Percentiles rank a stretch among this genome's conserved stretches.
phyloP scores from a whole-genome alignment of 2,329 filamentous ascomycete species.

The Neofusicoccum ribis region DNA sequence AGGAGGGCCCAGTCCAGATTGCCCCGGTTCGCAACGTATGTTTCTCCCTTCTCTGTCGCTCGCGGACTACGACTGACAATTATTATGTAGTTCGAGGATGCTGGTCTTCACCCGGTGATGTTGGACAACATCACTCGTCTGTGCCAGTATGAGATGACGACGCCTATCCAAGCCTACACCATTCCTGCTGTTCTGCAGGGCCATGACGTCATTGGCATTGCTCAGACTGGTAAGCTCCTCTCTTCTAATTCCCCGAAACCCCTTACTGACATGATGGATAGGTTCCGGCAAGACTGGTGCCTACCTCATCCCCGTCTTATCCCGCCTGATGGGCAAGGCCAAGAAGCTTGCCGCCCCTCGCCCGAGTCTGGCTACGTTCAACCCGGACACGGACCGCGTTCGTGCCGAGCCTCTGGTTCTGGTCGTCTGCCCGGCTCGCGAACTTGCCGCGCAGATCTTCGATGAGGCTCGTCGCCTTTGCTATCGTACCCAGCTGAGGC shows the following conservation, averaged over 20 bases:
- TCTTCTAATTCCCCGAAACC: background rate
- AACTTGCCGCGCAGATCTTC: conserved; percentile 92
- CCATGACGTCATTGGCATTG: conserved; percentile 82
- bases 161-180: conserved; percentile 83
- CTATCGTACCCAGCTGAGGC: conserved; percentile 92
- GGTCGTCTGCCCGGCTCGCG: conserved; percentile 81
- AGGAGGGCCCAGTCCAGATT: conserved; percentile 51
- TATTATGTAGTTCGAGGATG: conserved; percentile 66
- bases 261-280: conserved; percentile 39
- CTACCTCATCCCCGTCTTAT: conserved; percentile 85
- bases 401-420: conserved; percentile 86
- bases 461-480: conserved; percentile 90
- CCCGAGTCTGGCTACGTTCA: conserved; percentile 62
- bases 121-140: conserved; percentile 70
- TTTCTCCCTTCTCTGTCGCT: conserved; percentile 10
- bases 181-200: conserved; percentile 77
- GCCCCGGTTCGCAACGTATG: conserved; percentile 53
- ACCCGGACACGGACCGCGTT: conserved; percentile 53
- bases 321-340: conserved; percentile 92
- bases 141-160: conserved; percentile 70
- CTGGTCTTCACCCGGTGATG: conserved; percentile 84
- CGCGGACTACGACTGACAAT: conserved; percentile 25
- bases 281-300: conserved; percentile 96
- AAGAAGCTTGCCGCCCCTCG: conserved; percentile 81
- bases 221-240: conserved; percentile 76